These are phyloP conservation scores for Irpex rosettiformis DNA, from an alignment of 1,284 basidiomycete genomes.

Conservation along the genomic window DNA sequence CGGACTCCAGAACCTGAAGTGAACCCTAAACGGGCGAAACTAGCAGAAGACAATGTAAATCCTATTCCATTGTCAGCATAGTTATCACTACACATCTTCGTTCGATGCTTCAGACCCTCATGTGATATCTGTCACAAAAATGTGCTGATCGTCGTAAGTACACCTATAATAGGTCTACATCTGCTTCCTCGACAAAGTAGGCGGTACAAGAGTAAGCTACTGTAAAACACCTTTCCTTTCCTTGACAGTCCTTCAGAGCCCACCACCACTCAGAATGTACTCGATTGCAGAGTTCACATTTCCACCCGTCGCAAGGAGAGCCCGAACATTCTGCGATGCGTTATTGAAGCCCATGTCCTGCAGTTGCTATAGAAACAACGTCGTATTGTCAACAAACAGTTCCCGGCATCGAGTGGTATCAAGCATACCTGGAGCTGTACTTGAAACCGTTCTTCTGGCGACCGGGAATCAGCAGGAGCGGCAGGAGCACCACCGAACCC, in stretches of 20 bases:
- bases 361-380: slow-evolving; percentile 55
- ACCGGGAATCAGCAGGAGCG: slow-evolving; percentile 61
- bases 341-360: slow-evolving; percentile 87
- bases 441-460: slow-evolving; percentile 87
- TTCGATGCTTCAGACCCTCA: too few species aligned
- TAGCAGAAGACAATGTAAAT: slow-evolving; percentile 2
- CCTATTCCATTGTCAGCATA: neutral
- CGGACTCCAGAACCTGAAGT: slow-evolving; percentile 16
- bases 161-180: too few species aligned
- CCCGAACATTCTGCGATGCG: slow-evolving; percentile 85
- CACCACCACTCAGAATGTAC: slow-evolving; percentile 81
- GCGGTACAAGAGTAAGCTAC: neutral
- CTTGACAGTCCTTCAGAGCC: slow-evolving; percentile 39
- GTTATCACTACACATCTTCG: neutral
- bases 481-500: slow-evolving; percentile 29
- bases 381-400: neutral
- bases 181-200: neutral
- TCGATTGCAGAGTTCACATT: slow-evolving; percentile 90
- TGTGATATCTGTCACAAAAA: too few species aligned
- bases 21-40: slow-evolving; percentile 12
- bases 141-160: too few species aligned
- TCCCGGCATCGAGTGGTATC: neutral
- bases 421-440: slow-evolving; percentile 70
- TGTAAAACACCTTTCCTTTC: slow-evolving; percentile 8
- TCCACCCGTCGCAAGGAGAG: slow-evolving; percentile 82